Evolutionary conservation across 208 protist genomes (phyloP), one percentile per base, ranked within the genome.

Genomic region (Angomonas desouzai): DNA sequence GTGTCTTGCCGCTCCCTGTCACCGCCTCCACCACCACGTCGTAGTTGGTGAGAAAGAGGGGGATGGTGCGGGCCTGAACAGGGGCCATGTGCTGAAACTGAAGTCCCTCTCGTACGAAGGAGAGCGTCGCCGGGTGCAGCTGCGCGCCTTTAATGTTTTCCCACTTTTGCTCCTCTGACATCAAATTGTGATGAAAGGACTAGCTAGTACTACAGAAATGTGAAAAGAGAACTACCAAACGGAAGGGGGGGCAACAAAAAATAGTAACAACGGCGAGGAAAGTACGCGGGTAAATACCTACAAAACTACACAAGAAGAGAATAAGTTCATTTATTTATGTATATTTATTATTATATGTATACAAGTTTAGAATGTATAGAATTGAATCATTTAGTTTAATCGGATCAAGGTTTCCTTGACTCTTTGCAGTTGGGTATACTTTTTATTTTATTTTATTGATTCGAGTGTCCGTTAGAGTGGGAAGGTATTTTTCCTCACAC

Each of bases 1-100:
- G 74, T 18, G 93, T 98, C 74, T 98, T 98, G 22, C 95, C 95
- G 51, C 87, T 96, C 20, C 95, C 95, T 2, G 95, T 98, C 48
- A 95, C 81, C 53, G 95, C 95, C 80, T 97, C 85, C 9, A 97
- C 94, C 3, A 97, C 88, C 23, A 96, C 91, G 67, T 97, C 92
- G 66, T 97, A 93, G 71, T 91, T 87, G 13, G 77, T 79, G 29
- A 97, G 72, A 20, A 98, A 74, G 3, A 96, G 79, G 0, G 94
- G 93, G 23, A 98, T 89, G 25, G 87, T 90, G 57, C 85, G 82
- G 16, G 92, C 94, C 82, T 98, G 94, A 23, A 97, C 92, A 16
- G 94, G 92, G 3, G 94, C 88, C 86, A 96, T 94, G 27, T 80
- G 76, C n/a, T 48, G 56, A 68, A 96, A 98, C 38, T 86, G 55